phyloP scores from a whole-genome alignment of 2,329 filamentous ascomycete species.

The Epichloe glyceriae region DNA sequence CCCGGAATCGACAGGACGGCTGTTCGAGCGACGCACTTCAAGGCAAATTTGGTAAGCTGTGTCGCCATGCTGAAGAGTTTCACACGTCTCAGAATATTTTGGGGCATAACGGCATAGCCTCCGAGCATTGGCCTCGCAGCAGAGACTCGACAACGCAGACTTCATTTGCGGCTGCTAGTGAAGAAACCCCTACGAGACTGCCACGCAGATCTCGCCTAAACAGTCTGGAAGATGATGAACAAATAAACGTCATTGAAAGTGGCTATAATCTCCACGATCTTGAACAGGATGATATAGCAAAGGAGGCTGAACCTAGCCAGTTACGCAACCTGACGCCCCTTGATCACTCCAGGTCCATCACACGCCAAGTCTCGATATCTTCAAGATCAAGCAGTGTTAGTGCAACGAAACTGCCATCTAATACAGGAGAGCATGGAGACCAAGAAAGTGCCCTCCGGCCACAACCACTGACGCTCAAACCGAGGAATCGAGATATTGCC shows the following conservation, averaged over 20 bases:
- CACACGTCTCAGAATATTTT: constrained; percentile 21
- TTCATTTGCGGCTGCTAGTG: not conserved
- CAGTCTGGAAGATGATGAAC: not conserved
- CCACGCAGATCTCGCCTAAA: not conserved
- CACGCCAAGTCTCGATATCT: not conserved
- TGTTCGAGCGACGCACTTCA: constrained; percentile 10
- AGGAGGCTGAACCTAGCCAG: not conserved
- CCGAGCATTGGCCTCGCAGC: not conserved
- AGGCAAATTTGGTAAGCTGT: constrained; percentile 16
- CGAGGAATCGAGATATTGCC: not conserved
- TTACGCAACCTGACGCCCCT: not conserved
- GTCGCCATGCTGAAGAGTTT: constrained; percentile 22
- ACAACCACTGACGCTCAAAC: not conserved
- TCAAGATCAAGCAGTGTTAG: not conserved
- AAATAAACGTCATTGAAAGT: not conserved
- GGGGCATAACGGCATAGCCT: constrained; percentile 18
- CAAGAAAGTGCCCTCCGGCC: not conserved
- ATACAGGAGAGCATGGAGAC: not conserved
- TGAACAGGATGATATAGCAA: not conserved
- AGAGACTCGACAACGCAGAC: constrained; percentile 5
- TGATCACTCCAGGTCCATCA: no score
- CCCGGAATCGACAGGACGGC: constrained; percentile 1
- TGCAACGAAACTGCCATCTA: not conserved
- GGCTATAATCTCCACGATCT: not conserved
- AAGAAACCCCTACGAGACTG: constrained; percentile 1